Evolutionary conservation across 1,284 basidiomycete species (phyloP).

Genomic region (Apiotrichum montevideense): DNA sequence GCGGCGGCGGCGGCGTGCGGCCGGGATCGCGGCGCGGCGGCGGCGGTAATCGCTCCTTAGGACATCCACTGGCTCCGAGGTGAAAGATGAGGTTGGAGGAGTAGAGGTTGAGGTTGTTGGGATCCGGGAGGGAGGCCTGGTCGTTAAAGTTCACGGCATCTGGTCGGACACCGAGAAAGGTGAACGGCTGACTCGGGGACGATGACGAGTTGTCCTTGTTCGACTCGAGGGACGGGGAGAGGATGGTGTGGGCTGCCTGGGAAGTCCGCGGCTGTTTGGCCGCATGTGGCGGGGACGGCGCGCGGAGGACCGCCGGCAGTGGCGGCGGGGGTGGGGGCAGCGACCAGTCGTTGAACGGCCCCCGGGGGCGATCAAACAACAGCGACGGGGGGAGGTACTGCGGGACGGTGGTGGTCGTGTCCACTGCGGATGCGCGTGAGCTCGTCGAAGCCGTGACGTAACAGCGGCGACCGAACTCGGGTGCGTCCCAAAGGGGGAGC

Average conservation of each 20-base stretch:
- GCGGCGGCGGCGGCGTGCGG: constrained; percentile 25
- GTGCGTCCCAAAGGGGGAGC: not conserved
- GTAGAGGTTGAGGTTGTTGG: constrained; percentile 21
- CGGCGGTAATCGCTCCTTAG: constrained; percentile 30
- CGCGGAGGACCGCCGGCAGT: constrained; percentile 15
- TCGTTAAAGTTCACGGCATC: constrained; percentile 4
- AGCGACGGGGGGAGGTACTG: not conserved
- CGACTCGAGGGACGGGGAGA: constrained; percentile 16
- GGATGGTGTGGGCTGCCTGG: constrained; percentile 19
- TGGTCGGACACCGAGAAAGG: constrained; percentile 9
- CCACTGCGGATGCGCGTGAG: too few species aligned
- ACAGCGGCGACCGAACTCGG: too few species aligned
- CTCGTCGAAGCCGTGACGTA: too few species aligned
- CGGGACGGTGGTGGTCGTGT: not conserved
- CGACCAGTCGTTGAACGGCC: constrained; percentile 5
- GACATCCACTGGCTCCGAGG: constrained; percentile 32
- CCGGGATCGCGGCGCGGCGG: constrained; percentile 9
- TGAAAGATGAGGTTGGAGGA: constrained; percentile 37
- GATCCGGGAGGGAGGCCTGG: constrained; percentile 8
- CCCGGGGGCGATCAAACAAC: constrained; percentile 8
- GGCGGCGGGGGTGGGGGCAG: constrained; percentile 16
- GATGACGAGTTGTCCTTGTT: constrained; percentile 2
- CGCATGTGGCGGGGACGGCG: constrained; percentile 16
- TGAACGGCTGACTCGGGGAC: constrained; percentile 3
- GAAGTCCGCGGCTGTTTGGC: constrained; percentile 21